Percentiles rank a stretch among this genome's conserved stretches.
phyloP scores from a whole-genome alignment of 2,329 filamentous ascomycete species.

The Paraconiothyrium brasiliense region DNA sequence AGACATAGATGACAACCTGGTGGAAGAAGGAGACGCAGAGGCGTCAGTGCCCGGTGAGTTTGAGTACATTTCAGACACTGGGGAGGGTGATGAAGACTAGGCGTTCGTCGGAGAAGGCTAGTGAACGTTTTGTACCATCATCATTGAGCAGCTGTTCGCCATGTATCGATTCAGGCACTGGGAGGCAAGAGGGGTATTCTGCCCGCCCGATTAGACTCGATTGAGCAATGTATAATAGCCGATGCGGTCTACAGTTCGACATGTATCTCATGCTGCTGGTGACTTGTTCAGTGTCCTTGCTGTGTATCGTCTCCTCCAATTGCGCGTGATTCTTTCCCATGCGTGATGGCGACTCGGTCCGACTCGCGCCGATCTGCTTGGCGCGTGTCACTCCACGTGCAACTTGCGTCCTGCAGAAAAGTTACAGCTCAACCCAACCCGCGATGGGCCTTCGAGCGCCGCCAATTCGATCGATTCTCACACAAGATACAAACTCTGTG shows the following conservation, averaged over 20 bases:
- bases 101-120: conserved; percentile 15
- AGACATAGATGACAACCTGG: conserved; percentile 69
- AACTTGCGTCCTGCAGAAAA: conserved; percentile 8
- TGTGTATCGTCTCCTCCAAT: background rate
- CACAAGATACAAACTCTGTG: conserved; percentile 40
- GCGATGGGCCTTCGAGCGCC: conserved; percentile 50
- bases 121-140: conserved; percentile 40
- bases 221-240: conserved; percentile 38
- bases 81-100: conserved; percentile 49
- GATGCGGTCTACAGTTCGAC: conserved; percentile 18
- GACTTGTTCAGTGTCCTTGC: background rate
- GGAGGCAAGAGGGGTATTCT: conserved; percentile 23
- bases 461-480: conserved; percentile 39
- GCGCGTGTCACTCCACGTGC: conserved; percentile 14
- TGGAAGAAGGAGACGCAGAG: conserved; percentile 86
- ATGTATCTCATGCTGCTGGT: conserved; percentile 4
- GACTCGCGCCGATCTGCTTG: conserved; percentile 8
- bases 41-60: conserved; percentile 76
- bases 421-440: conserved; percentile 30
- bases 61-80: conserved; percentile 77
- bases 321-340: background rate
- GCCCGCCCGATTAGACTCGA: conserved; percentile 30
- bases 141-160: conserved; percentile 24
- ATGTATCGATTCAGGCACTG: conserved; percentile 35
- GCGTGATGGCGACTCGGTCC: conserved; percentile 1